Conservation (phyloP, 1,284 basidiomycete species). For the Fomes fomentarius region DNA sequence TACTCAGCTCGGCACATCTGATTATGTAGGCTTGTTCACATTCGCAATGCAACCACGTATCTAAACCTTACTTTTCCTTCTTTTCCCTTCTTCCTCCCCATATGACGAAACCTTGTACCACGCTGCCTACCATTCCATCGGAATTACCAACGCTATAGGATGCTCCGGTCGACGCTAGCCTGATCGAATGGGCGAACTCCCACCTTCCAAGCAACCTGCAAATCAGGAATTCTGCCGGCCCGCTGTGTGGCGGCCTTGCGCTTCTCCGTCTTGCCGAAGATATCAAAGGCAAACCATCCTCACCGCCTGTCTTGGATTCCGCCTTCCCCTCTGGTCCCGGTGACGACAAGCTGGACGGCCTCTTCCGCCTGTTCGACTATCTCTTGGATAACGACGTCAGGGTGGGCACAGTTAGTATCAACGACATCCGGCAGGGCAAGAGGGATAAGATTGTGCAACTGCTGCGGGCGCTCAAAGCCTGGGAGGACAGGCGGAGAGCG, state of each 20-base stretch:
- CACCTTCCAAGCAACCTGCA: slow-evolving; percentile 73
- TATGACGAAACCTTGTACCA: slow-evolving; percentile 10
- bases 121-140: slow-evolving; percentile 14
- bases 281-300: slow-evolving; percentile 68
- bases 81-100: slow-evolving; percentile 14
- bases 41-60: slow-evolving; percentile 18
- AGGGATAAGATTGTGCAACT: slow-evolving; percentile 79
- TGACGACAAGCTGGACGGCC: slow-evolving; percentile 85
- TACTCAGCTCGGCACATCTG: slow-evolving; percentile 22
- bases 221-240: slow-evolving; percentile 54
- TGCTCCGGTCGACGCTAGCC: slow-evolving; percentile 45
- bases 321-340: slow-evolving; percentile 70
- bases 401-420: slow-evolving; percentile 88
- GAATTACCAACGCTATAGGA: slow-evolving; percentile 25
- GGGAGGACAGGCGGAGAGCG: slow-evolving; percentile 74
- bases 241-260: slow-evolving; percentile 68
- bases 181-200: slow-evolving; percentile 87
- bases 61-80: slow-evolving; percentile 21
- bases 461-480: slow-evolving; percentile 71
- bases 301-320: slow-evolving; percentile 75
- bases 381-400: slow-evolving; percentile 87
- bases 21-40: slow-evolving; percentile 39
- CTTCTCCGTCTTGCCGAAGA: slow-evolving; percentile 78
- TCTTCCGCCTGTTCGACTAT: slow-evolving; percentile 89
- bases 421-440: slow-evolving; percentile 83